Conservation (phyloP, 768 basidiomycete species). For the Hebeloma cylindrosporum region DNA sequence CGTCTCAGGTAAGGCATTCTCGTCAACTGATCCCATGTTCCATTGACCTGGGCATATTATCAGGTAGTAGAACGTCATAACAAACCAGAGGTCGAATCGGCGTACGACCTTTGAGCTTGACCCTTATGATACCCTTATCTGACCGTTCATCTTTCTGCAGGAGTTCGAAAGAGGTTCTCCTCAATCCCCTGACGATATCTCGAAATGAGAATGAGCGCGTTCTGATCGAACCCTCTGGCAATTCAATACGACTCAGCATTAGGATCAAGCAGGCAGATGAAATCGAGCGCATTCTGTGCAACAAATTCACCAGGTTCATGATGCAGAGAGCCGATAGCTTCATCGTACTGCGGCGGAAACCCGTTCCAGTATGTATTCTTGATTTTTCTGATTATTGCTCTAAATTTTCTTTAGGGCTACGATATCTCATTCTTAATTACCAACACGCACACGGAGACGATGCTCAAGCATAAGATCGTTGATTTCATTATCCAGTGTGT, state of each 20-base stretch:
- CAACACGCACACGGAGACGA: conserved; percentile 94
- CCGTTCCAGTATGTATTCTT: conserved; percentile 65
- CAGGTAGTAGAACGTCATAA: conserved; percentile 97
- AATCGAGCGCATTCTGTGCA: conserved; percentile 94
- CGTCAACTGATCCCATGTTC: background rate
- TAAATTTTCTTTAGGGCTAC: conserved; percentile 68
- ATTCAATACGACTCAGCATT: conserved; percentile 95
- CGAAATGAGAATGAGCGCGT: conserved; percentile 98
- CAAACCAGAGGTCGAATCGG: conserved; percentile 91
- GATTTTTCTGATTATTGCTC: background rate
- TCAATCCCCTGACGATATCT: conserved; percentile 92
- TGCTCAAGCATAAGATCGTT: conserved; percentile 99
- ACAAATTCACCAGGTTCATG: conserved; percentile 99
- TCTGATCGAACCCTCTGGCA: conserved; percentile 95
- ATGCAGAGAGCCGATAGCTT: conserved; percentile 99
- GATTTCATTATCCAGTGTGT: conserved; percentile 98
- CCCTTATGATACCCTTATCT: background rate
- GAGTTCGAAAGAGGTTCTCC: conserved; percentile 89
- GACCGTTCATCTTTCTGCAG: conserved; percentile 38
- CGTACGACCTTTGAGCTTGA: conserved; percentile 43
- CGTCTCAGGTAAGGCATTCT: conserved; percentile 75
- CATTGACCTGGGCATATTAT: conserved; percentile 2
- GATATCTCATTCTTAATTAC: conserved; percentile 99
- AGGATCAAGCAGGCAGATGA: conserved; percentile 99
- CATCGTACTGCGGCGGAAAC: conserved; percentile 92